Evolutionary conservation across 179 eudicot species (phyloP).

Genomic region (Beta lomatogona): DNA sequence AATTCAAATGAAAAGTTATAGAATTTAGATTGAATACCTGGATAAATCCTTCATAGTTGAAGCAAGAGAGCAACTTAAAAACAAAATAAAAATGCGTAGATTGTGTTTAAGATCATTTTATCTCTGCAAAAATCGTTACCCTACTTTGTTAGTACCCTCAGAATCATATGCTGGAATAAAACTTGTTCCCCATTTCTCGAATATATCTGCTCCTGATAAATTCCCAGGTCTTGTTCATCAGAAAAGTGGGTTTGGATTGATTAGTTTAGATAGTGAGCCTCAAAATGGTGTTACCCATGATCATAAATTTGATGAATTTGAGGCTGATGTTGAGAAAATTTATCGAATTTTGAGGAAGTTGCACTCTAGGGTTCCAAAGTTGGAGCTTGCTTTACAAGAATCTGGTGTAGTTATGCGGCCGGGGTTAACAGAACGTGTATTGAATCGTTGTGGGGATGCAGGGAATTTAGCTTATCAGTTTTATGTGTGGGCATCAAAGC

Average conservation of each 20-base stretch:
- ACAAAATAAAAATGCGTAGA: constrained; percentile 30
- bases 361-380: constrained; percentile 82
- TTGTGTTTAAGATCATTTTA: constrained; percentile 28
- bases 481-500: constrained; percentile 80
- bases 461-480: constrained; percentile 79
- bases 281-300: constrained; percentile 23
- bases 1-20: background rate
- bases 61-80: background rate
- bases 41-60: background rate
- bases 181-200: constrained; percentile 26
- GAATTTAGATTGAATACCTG: background rate
- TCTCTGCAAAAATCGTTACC: constrained; percentile 7
- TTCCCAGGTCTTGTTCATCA: constrained; percentile 3
- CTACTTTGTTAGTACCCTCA: constrained; percentile 16
- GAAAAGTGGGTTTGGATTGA: constrained; percentile 31
- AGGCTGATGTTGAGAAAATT: constrained; percentile 71
- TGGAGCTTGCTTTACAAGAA: constrained; percentile 78
- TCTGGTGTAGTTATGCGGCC: constrained; percentile 63
- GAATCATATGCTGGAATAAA: constrained; percentile 16
- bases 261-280: constrained; percentile 28
- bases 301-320: constrained; percentile 56
- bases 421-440: constrained; percentile 74
- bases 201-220: background rate
- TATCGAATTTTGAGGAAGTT: constrained; percentile 75
- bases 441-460: constrained; percentile 89